phyloP scores from a whole-genome alignment of 805 yeast species.

The Torulaspora gathmanii region DNA sequence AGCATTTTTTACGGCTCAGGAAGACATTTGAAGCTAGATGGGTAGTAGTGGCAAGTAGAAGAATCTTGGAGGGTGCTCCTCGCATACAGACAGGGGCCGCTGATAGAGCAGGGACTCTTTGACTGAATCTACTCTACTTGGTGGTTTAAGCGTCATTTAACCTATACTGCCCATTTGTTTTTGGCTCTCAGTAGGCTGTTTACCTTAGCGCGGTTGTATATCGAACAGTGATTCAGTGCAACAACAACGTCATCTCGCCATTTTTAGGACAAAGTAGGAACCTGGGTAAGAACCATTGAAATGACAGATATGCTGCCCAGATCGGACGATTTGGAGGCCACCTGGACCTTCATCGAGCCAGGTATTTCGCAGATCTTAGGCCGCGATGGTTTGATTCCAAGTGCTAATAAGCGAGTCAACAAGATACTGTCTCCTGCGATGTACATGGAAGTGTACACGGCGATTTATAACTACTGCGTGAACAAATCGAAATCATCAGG shows the following conservation, averaged over 20 bases:
- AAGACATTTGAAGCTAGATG: neutral
- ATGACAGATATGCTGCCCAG: constrained; percentile 43
- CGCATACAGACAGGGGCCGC: neutral
- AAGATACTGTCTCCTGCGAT: constrained; percentile 62
- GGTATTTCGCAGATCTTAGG: constrained; percentile 69
- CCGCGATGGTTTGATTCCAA: constrained; percentile 38
- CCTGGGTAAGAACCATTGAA: neutral
- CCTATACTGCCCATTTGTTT: neutral
- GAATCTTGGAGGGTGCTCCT: neutral
- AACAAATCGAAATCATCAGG: constrained; percentile 55
- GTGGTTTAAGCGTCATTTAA: neutral
- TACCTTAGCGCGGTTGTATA: constrained; percentile 1
- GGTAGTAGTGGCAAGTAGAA: constrained; percentile 2
- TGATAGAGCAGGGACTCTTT: neutral
- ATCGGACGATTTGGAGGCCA: constrained; percentile 58
- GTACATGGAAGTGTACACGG: constrained; percentile 89
- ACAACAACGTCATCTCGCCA: neutral
- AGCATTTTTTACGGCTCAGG: constrained; percentile 1
- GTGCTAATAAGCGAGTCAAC: constrained; percentile 41
- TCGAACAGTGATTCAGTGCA: neutral
- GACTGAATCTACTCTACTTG: neutral
- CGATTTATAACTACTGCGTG: constrained; percentile 89
- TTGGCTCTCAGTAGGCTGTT: neutral
- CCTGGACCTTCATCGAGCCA: constrained; percentile 77
- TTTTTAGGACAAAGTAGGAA: neutral